phyloP scores from a whole-genome alignment of 139 green algal species.

The Coelastrella sp. region DNA sequence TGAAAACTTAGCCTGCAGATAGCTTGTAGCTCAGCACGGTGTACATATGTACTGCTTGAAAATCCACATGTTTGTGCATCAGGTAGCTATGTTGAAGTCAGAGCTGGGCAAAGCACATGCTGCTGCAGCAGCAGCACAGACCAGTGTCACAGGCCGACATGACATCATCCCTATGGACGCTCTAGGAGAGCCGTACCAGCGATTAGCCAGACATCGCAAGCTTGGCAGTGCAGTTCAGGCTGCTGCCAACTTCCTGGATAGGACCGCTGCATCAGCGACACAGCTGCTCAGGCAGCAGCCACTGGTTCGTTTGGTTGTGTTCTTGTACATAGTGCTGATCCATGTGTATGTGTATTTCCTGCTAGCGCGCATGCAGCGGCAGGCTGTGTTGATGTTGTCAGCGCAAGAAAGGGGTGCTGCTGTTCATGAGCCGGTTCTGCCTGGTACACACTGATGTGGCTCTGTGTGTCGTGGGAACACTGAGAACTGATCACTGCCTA shows the following conservation, averaged over 20 bases:
- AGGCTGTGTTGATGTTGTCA: constrained; percentile 31
- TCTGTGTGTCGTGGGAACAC: no score
- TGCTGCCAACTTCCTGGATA: constrained; percentile 63
- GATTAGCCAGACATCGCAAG: constrained; percentile 53
- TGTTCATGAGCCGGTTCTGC: neutral
- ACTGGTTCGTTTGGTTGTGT: constrained; percentile 71
- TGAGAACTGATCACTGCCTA: no score
- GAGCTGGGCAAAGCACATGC: constrained; percentile 41
- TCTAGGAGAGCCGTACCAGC: constrained; percentile 76
- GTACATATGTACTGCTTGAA: no score
- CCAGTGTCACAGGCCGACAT: neutral
- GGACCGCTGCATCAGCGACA: constrained; percentile 60
- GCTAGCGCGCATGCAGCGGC: constrained; percentile 68
- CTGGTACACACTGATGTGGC: neutral
- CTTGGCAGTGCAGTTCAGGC: constrained; percentile 53
- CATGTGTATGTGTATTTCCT: constrained; percentile 85
- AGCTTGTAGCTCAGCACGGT: no score
- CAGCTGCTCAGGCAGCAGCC: constrained; percentile 82
- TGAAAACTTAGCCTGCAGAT: no score
- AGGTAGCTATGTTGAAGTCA: constrained; percentile 12
- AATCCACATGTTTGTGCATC: no score
- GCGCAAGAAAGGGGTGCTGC: constrained; percentile 10
- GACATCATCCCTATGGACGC: constrained; percentile 83
- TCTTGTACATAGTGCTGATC: constrained; percentile 76
- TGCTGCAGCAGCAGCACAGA: constrained; percentile 28